A percentile compares a stretch with the other conserved stretches of the same genome.
phyloP scores from a whole-genome alignment of 352 stramenopile genomes.

The Pythium biforme region DNA sequence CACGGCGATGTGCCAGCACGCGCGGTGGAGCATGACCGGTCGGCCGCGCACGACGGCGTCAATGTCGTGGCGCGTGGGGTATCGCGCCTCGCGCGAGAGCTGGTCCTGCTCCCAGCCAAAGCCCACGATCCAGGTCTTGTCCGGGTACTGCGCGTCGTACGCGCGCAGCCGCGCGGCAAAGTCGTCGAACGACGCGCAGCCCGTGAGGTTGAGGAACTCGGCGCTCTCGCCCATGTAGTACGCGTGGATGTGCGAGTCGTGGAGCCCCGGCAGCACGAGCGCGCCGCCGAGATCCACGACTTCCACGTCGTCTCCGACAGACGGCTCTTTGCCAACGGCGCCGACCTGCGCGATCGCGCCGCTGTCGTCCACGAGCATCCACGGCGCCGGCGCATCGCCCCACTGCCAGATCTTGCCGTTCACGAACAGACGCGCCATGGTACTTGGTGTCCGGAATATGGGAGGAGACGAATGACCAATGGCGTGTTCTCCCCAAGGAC shows the following conservation, averaged over 20 bases:
- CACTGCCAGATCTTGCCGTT: constrained; percentile 80
- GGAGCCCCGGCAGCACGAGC: constrained; percentile 82
- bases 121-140: constrained; percentile 79
- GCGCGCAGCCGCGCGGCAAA: constrained; percentile 46
- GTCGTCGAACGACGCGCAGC: constrained; percentile 73
- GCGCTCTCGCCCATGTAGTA: constrained; percentile 80
- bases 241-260: constrained; percentile 89
- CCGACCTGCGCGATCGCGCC: constrained; percentile 45
- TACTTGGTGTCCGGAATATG: no score
- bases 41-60: constrained; percentile 67
- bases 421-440: constrained; percentile 32
- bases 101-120: constrained; percentile 87
- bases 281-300: constrained; percentile 49
- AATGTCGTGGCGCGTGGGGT: constrained; percentile 74
- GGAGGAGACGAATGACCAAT: no score
- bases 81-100: constrained; percentile 55
- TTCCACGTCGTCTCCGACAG: constrained; percentile 8
- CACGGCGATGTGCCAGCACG: constrained; percentile 88
- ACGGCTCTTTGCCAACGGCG: not conserved
- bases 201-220: constrained; percentile 80
- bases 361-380: constrained; percentile 59
- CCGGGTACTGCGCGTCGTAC: constrained; percentile 61
- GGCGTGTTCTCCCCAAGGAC: no score
- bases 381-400: constrained; percentile 34
- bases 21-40: constrained; percentile 83